Evolutionary conservation across 768 basidiomycete genomes (phyloP).

Genomic region (Naematelia aurantialba): DNA sequence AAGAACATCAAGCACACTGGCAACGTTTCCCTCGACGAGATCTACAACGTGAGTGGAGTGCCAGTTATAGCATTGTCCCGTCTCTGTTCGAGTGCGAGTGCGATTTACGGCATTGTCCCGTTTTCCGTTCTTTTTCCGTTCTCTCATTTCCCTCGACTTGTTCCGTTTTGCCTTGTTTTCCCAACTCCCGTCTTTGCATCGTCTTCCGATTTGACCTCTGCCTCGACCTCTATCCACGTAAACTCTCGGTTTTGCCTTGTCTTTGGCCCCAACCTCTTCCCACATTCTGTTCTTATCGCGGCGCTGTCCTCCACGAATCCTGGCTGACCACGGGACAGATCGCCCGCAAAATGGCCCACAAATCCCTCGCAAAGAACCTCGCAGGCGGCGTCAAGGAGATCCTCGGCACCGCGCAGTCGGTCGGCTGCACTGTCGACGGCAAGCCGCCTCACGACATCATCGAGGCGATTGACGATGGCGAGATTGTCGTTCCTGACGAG

Average conservation of each 20-base stretch:
- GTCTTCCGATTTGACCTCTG: not conserved
- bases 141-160: not conserved
- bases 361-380: constrained; percentile 88
- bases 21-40: constrained; percentile 89
- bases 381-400: constrained; percentile 94
- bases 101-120: too few species aligned
- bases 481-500: constrained; percentile 53
- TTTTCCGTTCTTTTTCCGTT: not conserved
- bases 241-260: too few species aligned
- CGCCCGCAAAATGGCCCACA: constrained; percentile 90
- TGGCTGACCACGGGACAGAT: too few species aligned
- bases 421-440: constrained; percentile 95
- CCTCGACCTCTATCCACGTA: not conserved
- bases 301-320: too few species aligned
- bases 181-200: not conserved
- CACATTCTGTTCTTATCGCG: not conserved
- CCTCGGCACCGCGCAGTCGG: constrained; percentile 90
- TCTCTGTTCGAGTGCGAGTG: too few species aligned
- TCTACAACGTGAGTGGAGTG: constrained; percentile 59
- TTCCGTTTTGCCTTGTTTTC: not conserved
- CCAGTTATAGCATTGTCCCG: not conserved
- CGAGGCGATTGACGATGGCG: constrained; percentile 58
- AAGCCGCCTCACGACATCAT: constrained; percentile 88
- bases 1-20: constrained; percentile 99
- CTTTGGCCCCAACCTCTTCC: too few species aligned